Conservation (phyloP, 2,329 filamentous ascomycete genomes). For the Cladophialophora immunda region DNA sequence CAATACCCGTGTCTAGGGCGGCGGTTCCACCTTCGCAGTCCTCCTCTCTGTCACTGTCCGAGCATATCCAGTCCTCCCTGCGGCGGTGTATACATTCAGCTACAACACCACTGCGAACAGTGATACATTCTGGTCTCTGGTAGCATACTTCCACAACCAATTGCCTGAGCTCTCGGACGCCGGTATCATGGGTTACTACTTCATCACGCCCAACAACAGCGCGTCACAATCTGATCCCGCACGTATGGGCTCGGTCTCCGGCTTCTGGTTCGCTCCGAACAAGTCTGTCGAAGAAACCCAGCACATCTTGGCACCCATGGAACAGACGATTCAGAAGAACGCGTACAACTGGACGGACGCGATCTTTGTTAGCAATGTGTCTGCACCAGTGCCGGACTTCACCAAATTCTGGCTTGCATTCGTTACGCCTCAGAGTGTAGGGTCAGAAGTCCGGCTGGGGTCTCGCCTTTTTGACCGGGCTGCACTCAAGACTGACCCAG, state of each 20-base stretch:
- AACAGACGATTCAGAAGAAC: conserved; percentile 38
- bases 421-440: conserved; percentile 20
- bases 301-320: conserved; percentile 29
- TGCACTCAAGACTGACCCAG: conserved; percentile 30
- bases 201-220: conserved; percentile 34
- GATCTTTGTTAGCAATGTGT: conserved; percentile 40
- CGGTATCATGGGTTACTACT: conserved; percentile 37
- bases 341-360: conserved; percentile 40
- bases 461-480: conserved; percentile 31
- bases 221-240: conserved; percentile 17
- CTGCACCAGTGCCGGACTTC: conserved; percentile 43
- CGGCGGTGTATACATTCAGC: conserved; percentile 53
- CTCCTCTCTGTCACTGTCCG: conserved; percentile 62
- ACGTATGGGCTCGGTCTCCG: conserved; percentile 25
- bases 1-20: conserved; percentile 24
- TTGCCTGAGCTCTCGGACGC: conserved; percentile 32
- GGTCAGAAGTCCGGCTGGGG: conserved; percentile 32
- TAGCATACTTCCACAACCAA: conserved; percentile 53
- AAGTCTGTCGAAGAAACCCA: conserved; percentile 29
- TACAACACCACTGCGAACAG: conserved; percentile 47
- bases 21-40: conserved; percentile 60
- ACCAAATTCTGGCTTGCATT: conserved; percentile 29
- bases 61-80: conserved; percentile 53
- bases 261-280: conserved; percentile 34
- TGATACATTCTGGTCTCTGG: conserved; percentile 59